Percentiles rank a stretch among this genome's conserved stretches.
Evolutionary conservation across 2,329 filamentous ascomycete species (phyloP).

Genomic region (Hypoxylon sp.): DNA sequence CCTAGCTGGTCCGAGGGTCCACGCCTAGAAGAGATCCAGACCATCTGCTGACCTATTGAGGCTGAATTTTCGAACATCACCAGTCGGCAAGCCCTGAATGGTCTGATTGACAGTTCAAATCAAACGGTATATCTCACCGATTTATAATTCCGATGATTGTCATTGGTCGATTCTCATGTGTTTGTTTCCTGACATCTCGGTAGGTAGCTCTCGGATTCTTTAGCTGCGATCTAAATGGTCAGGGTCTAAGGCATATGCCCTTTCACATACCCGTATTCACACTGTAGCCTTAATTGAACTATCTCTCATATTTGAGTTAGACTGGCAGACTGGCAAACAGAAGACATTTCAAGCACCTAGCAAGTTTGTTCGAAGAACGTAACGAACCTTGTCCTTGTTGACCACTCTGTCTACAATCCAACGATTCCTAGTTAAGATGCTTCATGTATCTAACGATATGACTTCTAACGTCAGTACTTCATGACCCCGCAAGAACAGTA

Average conservation of each 20-base stretch:
- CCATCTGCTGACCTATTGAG: slow-evolving; percentile 23
- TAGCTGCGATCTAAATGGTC: not conserved
- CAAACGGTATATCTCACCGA: slow-evolving; percentile 9
- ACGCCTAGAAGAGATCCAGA: slow-evolving; percentile 20
- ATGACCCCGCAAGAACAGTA: not conserved
- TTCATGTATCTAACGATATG: not conserved
- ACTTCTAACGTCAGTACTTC: not conserved
- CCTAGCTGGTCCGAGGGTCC: slow-evolving; percentile 12
- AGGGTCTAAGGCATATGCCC: not conserved
- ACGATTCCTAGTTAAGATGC: not conserved
- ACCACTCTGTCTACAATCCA: no score
- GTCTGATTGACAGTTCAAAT: slow-evolving; percentile 26
- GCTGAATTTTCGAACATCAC: slow-evolving; percentile 28
- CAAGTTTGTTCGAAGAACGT: not conserved
- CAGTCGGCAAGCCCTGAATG: slow-evolving; percentile 18
- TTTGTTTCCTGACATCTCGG: slow-evolving; percentile 16
- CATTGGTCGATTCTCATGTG: slow-evolving; percentile 17
- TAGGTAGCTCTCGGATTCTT: not conserved
- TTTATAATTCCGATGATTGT: slow-evolving; percentile 4
- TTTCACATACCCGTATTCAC: not conserved
- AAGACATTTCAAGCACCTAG: not conserved
- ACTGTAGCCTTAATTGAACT: not conserved
- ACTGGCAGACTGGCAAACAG: not conserved
- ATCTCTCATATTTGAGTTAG: not conserved
- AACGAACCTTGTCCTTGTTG: not conserved